Evolutionary conservation across 139 green algal species (phyloP).

Genomic region (Chlamydomonas sphaeroides): DNA sequence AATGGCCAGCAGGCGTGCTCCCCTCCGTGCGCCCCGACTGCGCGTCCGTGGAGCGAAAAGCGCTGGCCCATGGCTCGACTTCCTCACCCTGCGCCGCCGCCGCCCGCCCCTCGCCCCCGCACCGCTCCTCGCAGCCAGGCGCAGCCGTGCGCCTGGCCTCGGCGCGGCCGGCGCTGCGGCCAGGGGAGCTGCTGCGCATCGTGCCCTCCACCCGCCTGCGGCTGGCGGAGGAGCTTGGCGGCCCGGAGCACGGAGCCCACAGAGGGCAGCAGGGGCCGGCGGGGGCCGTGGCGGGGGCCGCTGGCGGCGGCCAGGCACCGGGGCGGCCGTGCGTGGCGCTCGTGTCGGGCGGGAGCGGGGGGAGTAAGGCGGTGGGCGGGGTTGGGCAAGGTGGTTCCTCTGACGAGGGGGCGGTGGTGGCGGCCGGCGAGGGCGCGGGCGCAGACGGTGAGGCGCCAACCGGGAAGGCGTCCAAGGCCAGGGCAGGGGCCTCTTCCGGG

Average conservation of each 20-base stretch:
- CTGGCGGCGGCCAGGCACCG: not conserved
- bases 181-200: conserved; percentile 8
- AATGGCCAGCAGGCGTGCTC: not conserved
- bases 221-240: not conserved
- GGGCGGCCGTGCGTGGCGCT: not conserved
- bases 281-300: not conserved
- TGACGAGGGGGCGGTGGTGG: too few relatives aligned
- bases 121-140: not conserved
- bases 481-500: too few relatives aligned
- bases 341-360: too few relatives aligned
- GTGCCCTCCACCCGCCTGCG: conserved; percentile 18
- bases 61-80: not conserved
- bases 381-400: too few relatives aligned
- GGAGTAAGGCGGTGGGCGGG: too few relatives aligned
- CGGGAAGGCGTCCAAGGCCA: too few relatives aligned
- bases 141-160: not conserved
- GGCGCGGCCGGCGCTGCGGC: not conserved
- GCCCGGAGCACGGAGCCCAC: too few relatives aligned
- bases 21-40: not conserved
- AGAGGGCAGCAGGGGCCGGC: too few relatives aligned
- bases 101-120: not conserved
- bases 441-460: too few relatives aligned
- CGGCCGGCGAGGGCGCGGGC: too few relatives aligned
- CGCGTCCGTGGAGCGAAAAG: too few relatives aligned
- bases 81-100: not conserved